Percentiles rank a stretch among this genome's conserved stretches.
These are phyloP conservation scores for Craspedostauros australis DNA, from an alignment of 108 stramenopile species.

Conservation along the genomic window DNA sequence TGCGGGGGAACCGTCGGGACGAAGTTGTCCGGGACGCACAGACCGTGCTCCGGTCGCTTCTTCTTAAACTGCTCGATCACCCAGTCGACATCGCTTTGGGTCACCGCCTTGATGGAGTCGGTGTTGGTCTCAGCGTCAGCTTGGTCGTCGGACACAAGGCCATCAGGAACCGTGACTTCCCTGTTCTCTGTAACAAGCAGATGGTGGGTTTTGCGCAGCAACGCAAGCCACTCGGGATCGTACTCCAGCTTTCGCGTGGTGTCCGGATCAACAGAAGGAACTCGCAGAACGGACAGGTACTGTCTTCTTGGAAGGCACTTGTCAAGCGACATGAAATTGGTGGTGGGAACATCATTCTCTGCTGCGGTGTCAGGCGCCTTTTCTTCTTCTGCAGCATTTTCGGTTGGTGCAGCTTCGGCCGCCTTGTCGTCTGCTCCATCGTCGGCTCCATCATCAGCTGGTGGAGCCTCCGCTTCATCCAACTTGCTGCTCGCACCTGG, in stretches of 20 bases:
- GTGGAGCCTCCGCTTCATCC: neutral
- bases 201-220: slow-evolving; percentile 68
- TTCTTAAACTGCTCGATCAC: slow-evolving; percentile 24
- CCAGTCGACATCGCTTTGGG: slow-evolving; percentile 36
- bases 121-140: neutral
- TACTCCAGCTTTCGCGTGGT: too few species aligned
- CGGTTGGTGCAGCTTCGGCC: neutral
- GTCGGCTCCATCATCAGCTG: neutral
- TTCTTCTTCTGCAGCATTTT: neutral
- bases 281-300: slow-evolving; percentile 80
- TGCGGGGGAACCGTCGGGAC: slow-evolving; percentile 45
- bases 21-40: slow-evolving; percentile 61
- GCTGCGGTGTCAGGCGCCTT: neutral
- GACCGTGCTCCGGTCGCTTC: neutral
- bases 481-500: neutral
- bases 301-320: slow-evolving; percentile 94
- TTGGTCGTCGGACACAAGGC: slow-evolving; percentile 1
- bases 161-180: slow-evolving; percentile 21
- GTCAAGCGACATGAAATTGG: slow-evolving; percentile 94
- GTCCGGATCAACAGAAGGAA: slow-evolving; percentile 19
- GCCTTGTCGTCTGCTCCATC: neutral
- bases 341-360: slow-evolving; percentile 63
- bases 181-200: slow-evolving; percentile 29
- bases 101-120: slow-evolving; percentile 9
- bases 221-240: slow-evolving; percentile 81